Base-by-base conservation (phyloP, 768 basidiomycete species). In the Leccinum truebloodii region DNA sequence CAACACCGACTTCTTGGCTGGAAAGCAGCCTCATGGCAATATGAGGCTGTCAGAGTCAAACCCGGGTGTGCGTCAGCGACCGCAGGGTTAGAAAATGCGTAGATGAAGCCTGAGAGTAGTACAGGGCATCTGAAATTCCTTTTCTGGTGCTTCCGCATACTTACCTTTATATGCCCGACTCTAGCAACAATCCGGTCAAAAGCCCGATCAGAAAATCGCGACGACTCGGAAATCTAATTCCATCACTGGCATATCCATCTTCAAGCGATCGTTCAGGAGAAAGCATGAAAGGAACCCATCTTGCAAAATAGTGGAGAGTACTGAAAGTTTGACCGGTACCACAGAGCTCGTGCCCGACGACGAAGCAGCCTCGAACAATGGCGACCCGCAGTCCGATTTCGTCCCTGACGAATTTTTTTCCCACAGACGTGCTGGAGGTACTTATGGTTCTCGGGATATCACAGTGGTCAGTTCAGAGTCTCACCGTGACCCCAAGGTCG, bases 371-470 rank as follows among this genome's bases (percentile, higher is more conserved):
- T 13, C 53, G 22, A 37, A 55, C 22, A 22, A 0, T 12, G 14
- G 30, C 13, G 54, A 52, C 18, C 12, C 54, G 3, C 2, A 28
- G 2, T 26, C 26, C 6, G 37, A 28, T n/a, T 55, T 57, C 49
- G 58, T 52, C 6, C 3, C 44, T 7, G 48, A 65, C 8, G 59
- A 62, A 48, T 3, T 24, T 2, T 52, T 8, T 7, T 1, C 1
- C n/a, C 30, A 75, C 82, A 1, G 84, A 91, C 70, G 84, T 90
- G 12, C 69, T 86, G 9, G 91, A 94, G 69, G 89, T 92, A 2
- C 24, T 24, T 24, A 24, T 94, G 90, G 90, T 94, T 94, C 65
- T 66, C 84, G 6, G 90, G 91, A 1, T 84, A 85, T 61, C 91
- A 92, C 65, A 69, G 75, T 49, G 90, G 90, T 90, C 60, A 58